Base-by-base conservation (phyloP, 371 early-diverging fungal genomes). In the Massospora cicadina region DNA sequence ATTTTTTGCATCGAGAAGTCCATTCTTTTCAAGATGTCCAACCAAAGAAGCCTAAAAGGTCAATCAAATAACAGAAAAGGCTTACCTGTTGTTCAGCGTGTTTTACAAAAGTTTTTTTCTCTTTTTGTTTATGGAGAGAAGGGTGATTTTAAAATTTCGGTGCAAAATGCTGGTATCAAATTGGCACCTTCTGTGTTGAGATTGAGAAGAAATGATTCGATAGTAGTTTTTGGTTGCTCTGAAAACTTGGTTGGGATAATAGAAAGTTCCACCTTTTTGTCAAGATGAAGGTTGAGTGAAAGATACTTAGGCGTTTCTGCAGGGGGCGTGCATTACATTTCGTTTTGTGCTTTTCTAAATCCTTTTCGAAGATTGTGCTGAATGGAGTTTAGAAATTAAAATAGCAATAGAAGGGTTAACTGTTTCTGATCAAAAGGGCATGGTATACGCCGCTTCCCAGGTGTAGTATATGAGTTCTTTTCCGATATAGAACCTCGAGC, bases 401-500 rank as follows among this genome's bases (percentile, higher is more conserved):
- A 61, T 2, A 25, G 28, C 17, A 29, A 26, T 32, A n/a, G 27
- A 58, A 32, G 12, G 13, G 66, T 78, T 74, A 76, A 83, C 81
- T 91, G 91, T 56, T 81, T 82, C 27, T 79, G 79, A 68, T 89
- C 90, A 62, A 81, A 86, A 5, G 91, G 90, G 65, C 91, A 91
- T 7, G 86, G 87, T 10, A 91, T 75, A 23, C 91, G 78, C 5
- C 43, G 43, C 43, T 43, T 43, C 43, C 43, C 43, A 43, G 43
- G 10, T 28, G 71, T 70, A 33, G 65, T 58, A 28, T n/a, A 17
- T 3, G 13, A 26, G 29, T 54, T 65, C 5, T 72, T 29, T 23
- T 24, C 55, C 13, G 12, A 26, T 54, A 55, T 30, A 17, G 5
- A 10, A 31, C 53, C 23, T 2, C 17, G 25, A 13, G 32, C 23